phyloP scores from a whole-genome alignment of 805 yeast genomes.

The Kodamaea fukazawae region DNA sequence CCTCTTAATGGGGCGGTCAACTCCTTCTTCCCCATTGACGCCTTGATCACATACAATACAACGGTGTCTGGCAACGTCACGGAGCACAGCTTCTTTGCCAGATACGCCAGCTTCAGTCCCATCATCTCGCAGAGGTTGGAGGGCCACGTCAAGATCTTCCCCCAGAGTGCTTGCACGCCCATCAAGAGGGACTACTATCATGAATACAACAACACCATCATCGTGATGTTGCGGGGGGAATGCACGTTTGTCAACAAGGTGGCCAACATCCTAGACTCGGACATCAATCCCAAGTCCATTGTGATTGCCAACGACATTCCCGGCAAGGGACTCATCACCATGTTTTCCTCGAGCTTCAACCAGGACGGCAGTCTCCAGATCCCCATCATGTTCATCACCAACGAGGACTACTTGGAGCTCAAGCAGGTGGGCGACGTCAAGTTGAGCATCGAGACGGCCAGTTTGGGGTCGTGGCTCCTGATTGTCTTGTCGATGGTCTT shows the following conservation, averaged over 20 bases:
- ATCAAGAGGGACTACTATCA: slow-evolving; percentile 11
- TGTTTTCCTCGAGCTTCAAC: slow-evolving; percentile 49
- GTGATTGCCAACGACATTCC: slow-evolving; percentile 56
- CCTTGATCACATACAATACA: slow-evolving; percentile 29
- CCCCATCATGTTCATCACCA: slow-evolving; percentile 53
- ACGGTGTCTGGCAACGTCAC: slow-evolving; percentile 16
- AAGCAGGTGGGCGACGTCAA: slow-evolving; percentile 11
- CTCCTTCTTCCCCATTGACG: slow-evolving; percentile 43
- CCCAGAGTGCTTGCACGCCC: slow-evolving; percentile 25
- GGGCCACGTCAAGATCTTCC: slow-evolving; percentile 20
- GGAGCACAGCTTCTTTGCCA: slow-evolving; percentile 22
- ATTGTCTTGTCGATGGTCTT: slow-evolving; percentile 40
- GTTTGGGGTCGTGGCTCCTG: slow-evolving; percentile 38
- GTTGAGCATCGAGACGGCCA: slow-evolving; percentile 29
- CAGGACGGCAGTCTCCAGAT: slow-evolving; percentile 34
- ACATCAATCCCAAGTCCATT: slow-evolving; percentile 44
- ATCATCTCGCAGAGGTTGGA: slow-evolving; percentile 24
- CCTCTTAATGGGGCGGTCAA: slow-evolving; percentile 35
- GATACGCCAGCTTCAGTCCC: slow-evolving; percentile 44
- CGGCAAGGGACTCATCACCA: slow-evolving; percentile 47
- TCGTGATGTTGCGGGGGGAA: slow-evolving; percentile 26
- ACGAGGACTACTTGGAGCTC: slow-evolving; percentile 34
- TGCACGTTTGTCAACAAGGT: slow-evolving; percentile 53
- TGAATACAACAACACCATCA: slow-evolving; percentile 22
- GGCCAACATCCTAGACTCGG: slow-evolving; percentile 35